Conservation (phyloP, 148 eudicot species). For the Tetragonia tetragonoides region DNA sequence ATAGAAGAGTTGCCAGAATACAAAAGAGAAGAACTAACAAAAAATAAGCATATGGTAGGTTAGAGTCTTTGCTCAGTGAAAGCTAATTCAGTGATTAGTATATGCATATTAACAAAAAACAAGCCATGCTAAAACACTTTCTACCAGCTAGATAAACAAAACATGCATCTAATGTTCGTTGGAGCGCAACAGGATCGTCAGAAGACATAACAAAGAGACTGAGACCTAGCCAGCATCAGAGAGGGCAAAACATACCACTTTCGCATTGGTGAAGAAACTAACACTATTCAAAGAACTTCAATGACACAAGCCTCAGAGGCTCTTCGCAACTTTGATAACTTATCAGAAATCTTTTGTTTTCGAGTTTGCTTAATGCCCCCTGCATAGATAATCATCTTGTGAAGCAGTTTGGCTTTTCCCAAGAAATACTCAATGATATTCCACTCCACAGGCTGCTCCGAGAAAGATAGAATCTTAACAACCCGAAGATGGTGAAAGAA, state of each 20-base stretch:
- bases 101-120: too few species aligned
- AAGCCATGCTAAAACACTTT: too few species aligned
- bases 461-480: background rate
- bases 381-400: background rate
- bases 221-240: background rate
- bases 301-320: constrained; percentile 8
- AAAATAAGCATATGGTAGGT: too few species aligned
- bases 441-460: constrained; percentile 5
- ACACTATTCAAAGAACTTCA: background rate
- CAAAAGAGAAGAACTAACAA: too few species aligned
- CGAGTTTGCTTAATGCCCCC: background rate
- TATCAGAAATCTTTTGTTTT: background rate
- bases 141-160: too few species aligned
- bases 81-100: too few species aligned
- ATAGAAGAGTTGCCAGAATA: too few species aligned
- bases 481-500: background rate
- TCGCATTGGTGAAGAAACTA: background rate
- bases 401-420: background rate
- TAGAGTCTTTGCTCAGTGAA: too few species aligned
- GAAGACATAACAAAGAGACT: too few species aligned
- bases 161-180: too few species aligned
- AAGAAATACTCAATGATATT: constrained; percentile 13
- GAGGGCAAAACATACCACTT: too few species aligned
- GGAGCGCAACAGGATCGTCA: too few species aligned
- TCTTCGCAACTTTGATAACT: background rate